Base-by-base conservation (phyloP, 345 rosid species). In the Dipteronia sinensis region DNA sequence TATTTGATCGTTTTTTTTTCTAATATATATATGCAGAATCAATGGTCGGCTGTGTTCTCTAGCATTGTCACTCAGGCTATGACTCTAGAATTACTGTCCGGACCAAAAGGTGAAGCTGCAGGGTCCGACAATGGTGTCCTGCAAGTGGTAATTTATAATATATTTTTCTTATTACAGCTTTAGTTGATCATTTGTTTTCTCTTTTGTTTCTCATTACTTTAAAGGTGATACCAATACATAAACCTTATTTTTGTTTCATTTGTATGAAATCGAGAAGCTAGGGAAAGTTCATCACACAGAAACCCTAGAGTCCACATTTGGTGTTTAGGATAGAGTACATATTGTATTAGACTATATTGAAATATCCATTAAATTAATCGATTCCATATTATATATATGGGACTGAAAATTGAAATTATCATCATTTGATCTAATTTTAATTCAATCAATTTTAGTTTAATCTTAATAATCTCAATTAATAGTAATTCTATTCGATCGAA, bases 41-140 rank as follows among this genome's bases (percentile, higher is more conserved):
- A 89, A 38, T 97, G 98, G 99, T 90, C 90, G 0, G 81, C 78
- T 1, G 86, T 94, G 75, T 94, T 97, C 75, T 80, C 90, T 6
- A 91, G 97, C 71, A 88, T 97, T 49, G 82, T 97, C 70, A 86
- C 94, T 29, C 86, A 82, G 78, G 93, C 97, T 13, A 78, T 75
- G 72, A 91, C 94, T 62, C 79, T 86, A 83, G 98, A 90, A 71
- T 88, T 89, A 6, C 27, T 94, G 25, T 86, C 87, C 4, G 84
- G 89, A 29, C 86, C 87, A 5, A 85, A 89, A 8, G 98, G 93
- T 69, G 90, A 82, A 11, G 85, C n/a, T n/a, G n/a, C 90, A 3
- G 94, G 98, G 73, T 89, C 86, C 82, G 88, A 80, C 61, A 74
- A 93, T 74, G 98, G 98, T 69, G 91, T 93, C 25, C 68, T 97